A percentile compares a stretch with the other conserved stretches of the same genome.
Conservation (phyloP, 257 asterid species). For the Rubia yunnanensis region DNA sequence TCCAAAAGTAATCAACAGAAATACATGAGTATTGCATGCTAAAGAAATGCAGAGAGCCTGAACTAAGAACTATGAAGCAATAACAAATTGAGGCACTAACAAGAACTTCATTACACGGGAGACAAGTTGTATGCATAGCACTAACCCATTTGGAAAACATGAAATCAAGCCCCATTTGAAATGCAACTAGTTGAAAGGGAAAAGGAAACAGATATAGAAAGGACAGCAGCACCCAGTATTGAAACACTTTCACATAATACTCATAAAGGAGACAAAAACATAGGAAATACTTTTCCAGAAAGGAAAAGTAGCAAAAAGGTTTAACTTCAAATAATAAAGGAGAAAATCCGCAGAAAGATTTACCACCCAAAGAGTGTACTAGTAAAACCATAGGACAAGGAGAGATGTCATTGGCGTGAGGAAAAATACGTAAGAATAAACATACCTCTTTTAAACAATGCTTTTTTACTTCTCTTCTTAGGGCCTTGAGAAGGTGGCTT, state of each 20-base stretch:
- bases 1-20: neutral
- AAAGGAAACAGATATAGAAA: neutral
- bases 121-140: neutral
- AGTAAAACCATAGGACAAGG: neutral
- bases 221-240: conserved; percentile 1
- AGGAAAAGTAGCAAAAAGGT: neutral
- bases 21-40: neutral
- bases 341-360: too few species aligned
- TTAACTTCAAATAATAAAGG: neutral
- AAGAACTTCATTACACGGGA: neutral
- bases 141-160: neutral
- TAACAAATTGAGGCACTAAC: neutral
- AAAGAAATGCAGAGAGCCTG: neutral
- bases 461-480: conserved; percentile 70
- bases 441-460: conserved; percentile 56
- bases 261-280: neutral
- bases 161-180: neutral
- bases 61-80: neutral
- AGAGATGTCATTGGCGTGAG: neutral
- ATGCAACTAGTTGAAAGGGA: neutral
- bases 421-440: conserved; percentile 9
- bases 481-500: conserved; percentile 38
- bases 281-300: conserved; percentile 1
- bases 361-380: neutral
- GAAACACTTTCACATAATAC: neutral